Base-by-base conservation (phyloP, 805 yeast genomes). In the Teunomyces kruisii region DNA sequence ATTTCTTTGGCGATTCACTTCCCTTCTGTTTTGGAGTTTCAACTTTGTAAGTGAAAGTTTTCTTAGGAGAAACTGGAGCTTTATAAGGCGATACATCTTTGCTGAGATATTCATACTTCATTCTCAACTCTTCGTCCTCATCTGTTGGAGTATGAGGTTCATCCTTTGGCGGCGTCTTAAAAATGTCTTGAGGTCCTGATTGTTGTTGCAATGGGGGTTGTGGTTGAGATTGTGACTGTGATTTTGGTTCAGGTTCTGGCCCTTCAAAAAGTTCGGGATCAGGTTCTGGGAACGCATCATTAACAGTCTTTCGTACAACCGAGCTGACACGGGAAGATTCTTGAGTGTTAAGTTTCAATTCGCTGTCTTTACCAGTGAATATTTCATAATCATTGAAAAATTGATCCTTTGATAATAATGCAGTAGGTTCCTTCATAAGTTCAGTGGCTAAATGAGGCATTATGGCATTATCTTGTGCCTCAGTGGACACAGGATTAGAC, bases 361-460 rank as follows among this genome's bases (percentile, higher is more conserved):
- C 40, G 5, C 29, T 43, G 22, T 46, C 51, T 38, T 35, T 43
- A 14, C 43, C 39, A 13, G 50, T 46, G 46, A 51, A 45, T 42
- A 59, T 43, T 39, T 53, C 59, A 16, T 51, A 49, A 32, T 63
- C 68, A 38, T 56, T 54, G 43, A 67, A 62, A 9, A 57, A 46
- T 42, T 65, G 65, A 37, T 67, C 72, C 22, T 53, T 54, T 0
- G 67, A 49, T 16, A 53, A 45, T 29, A 67, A 53, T 6, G 65
- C 68, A 10, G 52, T 53, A 8, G 72, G 72, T n/a, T 51, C 49
- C 28, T 52, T 56, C 47, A 55, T 49, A 32, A 68, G 52, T 40
- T 67, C 70, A 9, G 63, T 60, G 17, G 79, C 80, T 30, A 68
- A 55, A 29, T 68, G 72, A 9, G 38, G 24, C 17, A 35, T 17